Base-by-base conservation (phyloP, 108 stramenopile species). In the Aurantiochytrium sp. region DNA sequence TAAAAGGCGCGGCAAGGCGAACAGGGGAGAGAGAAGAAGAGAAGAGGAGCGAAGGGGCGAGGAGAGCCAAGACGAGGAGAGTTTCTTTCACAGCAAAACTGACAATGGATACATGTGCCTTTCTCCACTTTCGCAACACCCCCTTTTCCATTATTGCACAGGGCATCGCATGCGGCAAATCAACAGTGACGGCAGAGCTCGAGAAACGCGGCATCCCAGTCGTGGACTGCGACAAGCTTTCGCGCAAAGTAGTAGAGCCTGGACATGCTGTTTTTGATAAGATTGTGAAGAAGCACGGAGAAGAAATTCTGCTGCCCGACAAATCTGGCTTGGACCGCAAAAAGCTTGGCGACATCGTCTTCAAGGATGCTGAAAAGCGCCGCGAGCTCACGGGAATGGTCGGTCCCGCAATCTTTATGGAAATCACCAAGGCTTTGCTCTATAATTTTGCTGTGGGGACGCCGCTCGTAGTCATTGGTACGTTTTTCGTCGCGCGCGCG, bases 81-180 rank as follows among this genome's bases (percentile, higher is more conserved):
- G 2, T 35, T 2, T 2, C 2, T 35, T 35, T 35, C 35, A 35
- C 2, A 35, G 35, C 35, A 35, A 35, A 35, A 35, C 35, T 35
- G 35, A 35, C 35, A 35, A 1, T 35, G 35, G 35, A 35, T 35
- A 35, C 0, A 35, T 35, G 35, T 35, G 1, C 35, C 35, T 35
- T 35, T 35, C 35, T 35, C 35, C 35, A 35, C 35, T 35, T 35
- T 2, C 1, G 1, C 35, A 35, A 35, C 35, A 35, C 35, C 35
- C 35, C 35, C 2, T 35, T 69, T 10, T 69, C 64, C 42, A 23
- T 3, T 14, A 16, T 3, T 16, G 55, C 55, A 57, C 55, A 83
- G 76, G 76, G 76, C 49, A 83, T 83, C 28, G 76, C 76, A 45
- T 83, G 76, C 51, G 76, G 76, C 18, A 83, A 83, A 53, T 53